A percentile compares a stretch with the other conserved stretches of the same genome.
phyloP scores from a whole-genome alignment of 2,329 filamentous ascomycete genomes.

The Hypocreales sp. region DNA sequence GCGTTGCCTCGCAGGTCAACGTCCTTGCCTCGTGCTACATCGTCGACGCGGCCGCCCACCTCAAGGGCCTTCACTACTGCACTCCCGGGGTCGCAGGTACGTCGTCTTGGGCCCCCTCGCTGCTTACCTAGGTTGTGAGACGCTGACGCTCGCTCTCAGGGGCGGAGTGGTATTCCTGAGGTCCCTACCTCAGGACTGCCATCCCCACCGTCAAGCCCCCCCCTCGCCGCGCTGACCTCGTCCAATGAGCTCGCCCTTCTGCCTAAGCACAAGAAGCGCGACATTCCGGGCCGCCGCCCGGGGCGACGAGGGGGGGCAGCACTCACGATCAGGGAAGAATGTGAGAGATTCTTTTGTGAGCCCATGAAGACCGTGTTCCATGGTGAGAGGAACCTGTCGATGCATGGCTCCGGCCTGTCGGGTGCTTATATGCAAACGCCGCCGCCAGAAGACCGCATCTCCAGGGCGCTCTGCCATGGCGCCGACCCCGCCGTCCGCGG shows the following conservation, averaged over 20 bases:
- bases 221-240: conserved; percentile 60
- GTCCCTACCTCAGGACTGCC: conserved; percentile 71
- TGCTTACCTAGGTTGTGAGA: too few relatives aligned
- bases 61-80: conserved; percentile 88
- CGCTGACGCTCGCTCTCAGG: conserved; percentile 26
- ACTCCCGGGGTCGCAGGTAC: conserved; percentile 74
- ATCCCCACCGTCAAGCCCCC: conserved; percentile 78
- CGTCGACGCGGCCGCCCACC: conserved; percentile 54
- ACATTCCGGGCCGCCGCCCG: conserved; percentile 24
- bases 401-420: conserved; percentile 74
- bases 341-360: conserved; percentile 99
- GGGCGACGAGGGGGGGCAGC: conserved; percentile 75
- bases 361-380: conserved; percentile 85
- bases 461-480: conserved; percentile 18
- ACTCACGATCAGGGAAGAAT: conserved; percentile 96
- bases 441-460: conserved; percentile 30
- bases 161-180: conserved; percentile 92
- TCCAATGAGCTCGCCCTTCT: conserved; percentile 51
- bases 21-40: conserved; percentile 87
- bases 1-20: conserved; percentile 48
- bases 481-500: conserved; percentile 11
- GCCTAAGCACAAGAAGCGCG: conserved; percentile 35
- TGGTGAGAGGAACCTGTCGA: conserved; percentile 74
- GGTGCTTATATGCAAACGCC: conserved; percentile 48
- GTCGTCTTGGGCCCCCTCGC: conserved; percentile 10